phyloP scores from a whole-genome alignment of 2,329 filamentous ascomycete genomes.

The Epichloe sibirici region DNA sequence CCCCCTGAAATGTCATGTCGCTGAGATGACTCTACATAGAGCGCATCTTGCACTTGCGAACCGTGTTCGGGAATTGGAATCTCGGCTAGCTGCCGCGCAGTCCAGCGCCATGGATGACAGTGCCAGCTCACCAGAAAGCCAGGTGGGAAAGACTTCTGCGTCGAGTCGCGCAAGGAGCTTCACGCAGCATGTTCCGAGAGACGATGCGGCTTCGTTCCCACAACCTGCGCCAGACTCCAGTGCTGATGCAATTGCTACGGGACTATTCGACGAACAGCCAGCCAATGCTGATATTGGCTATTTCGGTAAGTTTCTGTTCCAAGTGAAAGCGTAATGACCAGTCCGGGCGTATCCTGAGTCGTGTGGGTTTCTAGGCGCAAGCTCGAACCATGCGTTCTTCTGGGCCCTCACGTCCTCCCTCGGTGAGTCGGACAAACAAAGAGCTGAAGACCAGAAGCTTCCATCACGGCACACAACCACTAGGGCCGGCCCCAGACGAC shows the following conservation, averaged over 20 bases:
- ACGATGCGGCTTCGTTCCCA: not conserved
- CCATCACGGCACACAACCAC: not conserved
- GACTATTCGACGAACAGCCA: conserved; percentile 16
- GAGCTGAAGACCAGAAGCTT: conserved; percentile 6
- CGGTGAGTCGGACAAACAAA: conserved; percentile 12
- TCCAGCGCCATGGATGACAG: not conserved
- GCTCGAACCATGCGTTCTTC: conserved; percentile 19
- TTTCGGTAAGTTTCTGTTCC: conserved; percentile 11
- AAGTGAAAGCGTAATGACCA: not conserved
- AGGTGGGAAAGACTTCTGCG: not conserved
- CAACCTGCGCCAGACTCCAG: conserved; percentile 11
- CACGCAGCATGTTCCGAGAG: not conserved
- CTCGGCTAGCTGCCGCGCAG: conserved; percentile 1
- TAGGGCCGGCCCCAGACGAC: not conserved
- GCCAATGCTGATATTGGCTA: conserved; percentile 14
- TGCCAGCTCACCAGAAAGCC: not conserved
- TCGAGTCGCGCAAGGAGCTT: not conserved
- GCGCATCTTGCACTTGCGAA: conserved; percentile 1
- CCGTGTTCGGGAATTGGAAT: conserved; percentile 1
- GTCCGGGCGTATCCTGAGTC: not conserved
- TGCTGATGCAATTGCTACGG: conserved; percentile 17
- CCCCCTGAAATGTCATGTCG: too few species aligned
- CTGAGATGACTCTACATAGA: not conserved
- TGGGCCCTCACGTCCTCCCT: conserved; percentile 15
- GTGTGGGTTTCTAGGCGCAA: conserved; percentile 12